Conservation (phyloP, 2,329 filamentous ascomycete species). For the Amesomyces nigricolor region DNA sequence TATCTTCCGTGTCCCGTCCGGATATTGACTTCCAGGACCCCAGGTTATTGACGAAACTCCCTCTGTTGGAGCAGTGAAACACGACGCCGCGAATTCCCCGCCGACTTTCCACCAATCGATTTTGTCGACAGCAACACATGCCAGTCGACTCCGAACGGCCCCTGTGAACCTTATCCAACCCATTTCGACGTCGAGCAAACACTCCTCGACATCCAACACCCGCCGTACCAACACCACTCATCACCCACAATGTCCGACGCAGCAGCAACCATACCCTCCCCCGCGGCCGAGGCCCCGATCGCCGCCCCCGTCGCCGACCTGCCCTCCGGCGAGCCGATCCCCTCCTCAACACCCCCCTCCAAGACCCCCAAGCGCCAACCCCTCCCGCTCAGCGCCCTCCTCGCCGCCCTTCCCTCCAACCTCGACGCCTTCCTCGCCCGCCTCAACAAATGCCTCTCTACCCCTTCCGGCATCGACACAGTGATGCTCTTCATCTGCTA, state of each 20-base stretch:
- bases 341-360: slow-evolving; percentile 18
- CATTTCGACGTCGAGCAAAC: not conserved
- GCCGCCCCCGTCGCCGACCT: slow-evolving; percentile 24
- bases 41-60: not conserved
- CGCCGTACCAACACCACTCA: not conserved
- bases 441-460: slow-evolving; percentile 59
- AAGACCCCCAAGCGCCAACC: slow-evolving; percentile 14
- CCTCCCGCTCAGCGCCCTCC: slow-evolving; percentile 26
- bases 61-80: not conserved
- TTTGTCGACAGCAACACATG: not conserved
- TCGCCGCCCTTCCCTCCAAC: slow-evolving; percentile 36
- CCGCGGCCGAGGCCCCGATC: slow-evolving; percentile 8
- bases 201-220: not conserved
- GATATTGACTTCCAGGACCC: slow-evolving; percentile 4
- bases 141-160: too few species aligned
- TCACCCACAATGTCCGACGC: slow-evolving; percentile 13
- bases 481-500: slow-evolving; percentile 66
- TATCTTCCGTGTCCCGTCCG: not conserved
- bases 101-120: slow-evolving; percentile 9
- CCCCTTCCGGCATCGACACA: slow-evolving; percentile 63
- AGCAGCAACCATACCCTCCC: slow-evolving; percentile 6
- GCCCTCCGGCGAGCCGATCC: slow-evolving; percentile 27
- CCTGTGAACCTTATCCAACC: not conserved
- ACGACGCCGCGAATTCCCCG: not conserved
- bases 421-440: slow-evolving; percentile 50